Base-by-base conservation (phyloP, 495 filamentous ascomycete species). In the Penicillium coffeae region DNA sequence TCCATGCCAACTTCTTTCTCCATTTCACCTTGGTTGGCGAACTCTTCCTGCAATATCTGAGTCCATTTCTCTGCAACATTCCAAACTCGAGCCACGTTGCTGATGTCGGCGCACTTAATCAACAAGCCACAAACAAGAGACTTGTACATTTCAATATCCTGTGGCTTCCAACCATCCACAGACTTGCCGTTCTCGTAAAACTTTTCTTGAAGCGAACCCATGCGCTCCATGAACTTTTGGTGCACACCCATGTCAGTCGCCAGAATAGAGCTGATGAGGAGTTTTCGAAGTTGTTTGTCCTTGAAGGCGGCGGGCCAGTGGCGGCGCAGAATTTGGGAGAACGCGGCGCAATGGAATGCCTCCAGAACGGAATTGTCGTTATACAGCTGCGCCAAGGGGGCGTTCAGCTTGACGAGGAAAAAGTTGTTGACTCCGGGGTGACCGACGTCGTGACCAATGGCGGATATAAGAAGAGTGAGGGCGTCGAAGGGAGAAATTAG, bases 361-460 rank as follows among this genome's bases (percentile, higher is more conserved):
- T 98, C 93, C 21, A 98, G 79, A 18, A 98, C 93, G 13, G 93
- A 98, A 52, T 86, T 87, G 64, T 98, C 93, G 64, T 97, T 98
- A 69, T 98, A 98, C 12, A 97, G 74, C 62, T 97, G 93, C n/a
- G 93, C 93, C 14, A 98, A 75, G 10, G 93, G 94, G 33, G 93
- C 88, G 61, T 96, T 95, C 16, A 96, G 81, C 41, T 87, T 89
- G 19, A 96, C 83, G 8, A 98, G 72, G 62, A 98, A 98, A 12
- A 90, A 89, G 64, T 98, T 98, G 71, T 97, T 98, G 48, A 98
- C 94, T 30, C 93, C 93, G 13, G 93, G 93, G 66, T 98, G 93
- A 25, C 94, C 93, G 33, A 96, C 93, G 60, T 98, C 93, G 55
- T 98, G 93, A 34, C 93, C 93, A 63, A 98, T 95, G 6, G 93